These are phyloP conservation scores for Auricularia sp. DNA, from an alignment of 768 basidiomycete species.

Conservation along the genomic window DNA sequence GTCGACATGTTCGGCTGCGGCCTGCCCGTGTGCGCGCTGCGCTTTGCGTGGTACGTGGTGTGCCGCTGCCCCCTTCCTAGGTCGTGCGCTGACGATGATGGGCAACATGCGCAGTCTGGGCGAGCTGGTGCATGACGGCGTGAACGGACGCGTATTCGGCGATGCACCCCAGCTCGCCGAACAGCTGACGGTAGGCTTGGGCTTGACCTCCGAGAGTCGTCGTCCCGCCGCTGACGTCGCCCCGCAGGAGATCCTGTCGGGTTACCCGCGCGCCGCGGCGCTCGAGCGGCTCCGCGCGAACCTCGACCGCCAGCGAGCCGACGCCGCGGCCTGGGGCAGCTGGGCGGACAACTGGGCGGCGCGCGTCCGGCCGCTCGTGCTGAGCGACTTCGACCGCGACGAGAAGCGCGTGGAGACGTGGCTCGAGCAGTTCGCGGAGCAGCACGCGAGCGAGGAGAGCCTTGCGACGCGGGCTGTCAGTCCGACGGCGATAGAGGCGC, in stretches of 20 bases:
- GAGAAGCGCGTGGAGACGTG: neutral
- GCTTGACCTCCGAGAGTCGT: neutral
- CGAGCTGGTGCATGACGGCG: constrained; percentile 76
- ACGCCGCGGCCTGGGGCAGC: constrained; percentile 49
- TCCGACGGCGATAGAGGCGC: too few relatives aligned
- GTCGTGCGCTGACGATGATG: neutral
- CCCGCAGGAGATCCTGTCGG: constrained; percentile 41
- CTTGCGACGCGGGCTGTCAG: neutral
- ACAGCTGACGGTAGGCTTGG: constrained; percentile 50
- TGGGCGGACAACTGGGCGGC: constrained; percentile 85
- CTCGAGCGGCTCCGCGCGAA: constrained; percentile 44
- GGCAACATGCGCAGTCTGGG: constrained; percentile 42
- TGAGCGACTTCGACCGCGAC: constrained; percentile 18
- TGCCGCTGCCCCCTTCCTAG: neutral
- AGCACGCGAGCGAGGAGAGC: neutral
- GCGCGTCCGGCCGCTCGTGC: constrained; percentile 49
- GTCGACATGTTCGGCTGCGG: constrained; percentile 99
- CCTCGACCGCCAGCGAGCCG: constrained; percentile 23
- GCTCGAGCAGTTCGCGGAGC: neutral
- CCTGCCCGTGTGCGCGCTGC: constrained; percentile 83
- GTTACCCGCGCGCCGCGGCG: constrained; percentile 48
- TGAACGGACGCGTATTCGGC: constrained; percentile 76
- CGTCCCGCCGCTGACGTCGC: neutral
- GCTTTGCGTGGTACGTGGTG: constrained; percentile 66
- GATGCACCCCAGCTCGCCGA: constrained; percentile 54